A percentile compares a stretch with the other conserved stretches of the same genome.
phyloP scores from a whole-genome alignment of 768 basidiomycete species.

The Kwoniella newhampshirensis region DNA sequence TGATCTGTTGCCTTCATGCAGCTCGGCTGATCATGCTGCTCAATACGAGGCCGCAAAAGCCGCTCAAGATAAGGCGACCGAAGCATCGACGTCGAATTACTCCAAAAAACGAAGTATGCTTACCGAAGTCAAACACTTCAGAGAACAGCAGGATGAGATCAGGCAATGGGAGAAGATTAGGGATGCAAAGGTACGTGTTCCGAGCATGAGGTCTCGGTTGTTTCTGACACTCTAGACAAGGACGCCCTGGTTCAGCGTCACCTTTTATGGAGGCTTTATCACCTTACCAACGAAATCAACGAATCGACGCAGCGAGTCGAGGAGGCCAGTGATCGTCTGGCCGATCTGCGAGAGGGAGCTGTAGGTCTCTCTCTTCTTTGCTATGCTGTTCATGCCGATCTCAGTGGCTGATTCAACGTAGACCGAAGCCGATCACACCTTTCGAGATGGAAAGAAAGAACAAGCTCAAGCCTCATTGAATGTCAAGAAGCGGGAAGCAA shows the following conservation, averaged over 20 bases:
- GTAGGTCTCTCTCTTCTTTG: conserved; percentile 26
- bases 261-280: conserved; percentile 81
- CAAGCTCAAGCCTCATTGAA: conserved; percentile 74
- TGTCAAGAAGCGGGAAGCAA: conserved; percentile 80
- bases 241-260: conserved; percentile 79
- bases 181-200: conserved; percentile 65
- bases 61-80: conserved; percentile 84
- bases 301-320: conserved; percentile 68
- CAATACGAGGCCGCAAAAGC: conserved; percentile 89
- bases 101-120: conserved; percentile 89
- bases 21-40: conserved; percentile 76
- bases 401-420: conserved; percentile 1
- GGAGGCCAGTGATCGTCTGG: conserved; percentile 70
- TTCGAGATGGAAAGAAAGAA: conserved; percentile 71
- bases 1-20: conserved; percentile 12
- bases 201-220: not conserved
- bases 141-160: conserved; percentile 92
- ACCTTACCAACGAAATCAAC: conserved; percentile 81
- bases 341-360: conserved; percentile 68
- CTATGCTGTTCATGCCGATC: not conserved
- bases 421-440: conserved; percentile 61
- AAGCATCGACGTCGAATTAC: conserved; percentile 91
- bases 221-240: conserved; percentile 53
- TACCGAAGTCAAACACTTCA: conserved; percentile 94
- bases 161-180: conserved; percentile 78